These are phyloP conservation scores for Epichloe brachyelytri DNA, from an alignment of 2,329 filamentous ascomycete species.

Conservation along the genomic window DNA sequence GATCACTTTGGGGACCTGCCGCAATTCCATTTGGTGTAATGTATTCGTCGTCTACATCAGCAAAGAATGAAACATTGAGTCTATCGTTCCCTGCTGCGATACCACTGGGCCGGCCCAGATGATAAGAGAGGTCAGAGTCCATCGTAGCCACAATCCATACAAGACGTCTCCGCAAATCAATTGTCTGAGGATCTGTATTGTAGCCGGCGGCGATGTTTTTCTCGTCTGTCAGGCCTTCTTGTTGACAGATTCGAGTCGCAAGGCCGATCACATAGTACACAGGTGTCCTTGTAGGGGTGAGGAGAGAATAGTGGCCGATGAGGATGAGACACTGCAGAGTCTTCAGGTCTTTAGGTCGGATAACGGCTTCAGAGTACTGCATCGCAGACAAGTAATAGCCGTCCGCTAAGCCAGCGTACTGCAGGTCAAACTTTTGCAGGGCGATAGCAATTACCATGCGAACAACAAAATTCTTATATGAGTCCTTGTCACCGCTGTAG, in stretches of 20 bases:
- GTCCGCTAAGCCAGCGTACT: slow-evolving; percentile 87
- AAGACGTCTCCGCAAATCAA: slow-evolving; percentile 80
- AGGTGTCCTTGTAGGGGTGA: slow-evolving; percentile 83
- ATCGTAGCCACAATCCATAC: slow-evolving; percentile 83
- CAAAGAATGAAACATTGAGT: slow-evolving; percentile 76
- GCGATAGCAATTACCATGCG: slow-evolving; percentile 91
- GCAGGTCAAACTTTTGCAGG: slow-evolving; percentile 78
- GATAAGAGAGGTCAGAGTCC: slow-evolving; percentile 79
- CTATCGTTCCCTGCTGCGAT: slow-evolving; percentile 74
- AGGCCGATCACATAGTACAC: slow-evolving; percentile 89
- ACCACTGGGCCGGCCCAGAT: slow-evolving; percentile 73
- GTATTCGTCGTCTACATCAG: slow-evolving; percentile 66
- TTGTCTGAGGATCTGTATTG: slow-evolving; percentile 54
- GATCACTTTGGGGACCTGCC: slow-evolving; percentile 58
- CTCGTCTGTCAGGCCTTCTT: slow-evolving; percentile 77
- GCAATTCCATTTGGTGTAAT: slow-evolving; percentile 69
- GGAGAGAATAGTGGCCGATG: slow-evolving; percentile 79
- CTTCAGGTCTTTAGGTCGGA: slow-evolving; percentile 78
- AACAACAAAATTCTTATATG: slow-evolving; percentile 78
- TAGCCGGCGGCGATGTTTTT: slow-evolving; percentile 63
- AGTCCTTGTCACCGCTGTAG: slow-evolving; percentile 60
- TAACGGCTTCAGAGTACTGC: slow-evolving; percentile 66
- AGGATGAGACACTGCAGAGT: slow-evolving; percentile 82
- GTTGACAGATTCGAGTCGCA: slow-evolving; percentile 76
- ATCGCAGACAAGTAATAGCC: slow-evolving; percentile 90